phyloP scores from a whole-genome alignment of 805 yeast species.

The Candida boidinii region DNA sequence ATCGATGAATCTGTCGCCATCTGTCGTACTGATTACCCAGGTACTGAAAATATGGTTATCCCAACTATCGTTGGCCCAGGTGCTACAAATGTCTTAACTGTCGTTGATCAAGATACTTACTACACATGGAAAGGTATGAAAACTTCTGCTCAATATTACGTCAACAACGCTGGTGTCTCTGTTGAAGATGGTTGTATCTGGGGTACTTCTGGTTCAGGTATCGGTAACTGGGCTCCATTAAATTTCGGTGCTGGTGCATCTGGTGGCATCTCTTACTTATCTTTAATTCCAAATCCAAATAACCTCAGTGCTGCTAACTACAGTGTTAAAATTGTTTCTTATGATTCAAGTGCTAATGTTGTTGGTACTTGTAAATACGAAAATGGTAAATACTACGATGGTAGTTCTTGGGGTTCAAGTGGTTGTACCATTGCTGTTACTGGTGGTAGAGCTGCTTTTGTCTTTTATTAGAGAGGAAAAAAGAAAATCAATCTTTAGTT shows the following conservation, averaged over 20 bases:
- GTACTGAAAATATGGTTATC: constrained; percentile 72
- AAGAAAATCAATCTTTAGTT: not conserved
- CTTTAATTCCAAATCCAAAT: constrained; percentile 74
- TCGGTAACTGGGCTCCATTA: constrained; percentile 78
- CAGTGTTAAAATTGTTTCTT: constrained; percentile 72
- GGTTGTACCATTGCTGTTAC: constrained; percentile 95
- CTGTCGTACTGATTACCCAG: constrained; percentile 77
- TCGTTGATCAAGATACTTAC: constrained; percentile 52
- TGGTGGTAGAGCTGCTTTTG: constrained; percentile 76
- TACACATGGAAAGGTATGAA: constrained; percentile 53
- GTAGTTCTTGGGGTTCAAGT: constrained; percentile 59
- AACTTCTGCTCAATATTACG: constrained; percentile 70
- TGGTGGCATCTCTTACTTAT: constrained; percentile 53
- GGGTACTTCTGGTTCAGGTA: constrained; percentile 50
- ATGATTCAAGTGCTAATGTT: constrained; percentile 50
- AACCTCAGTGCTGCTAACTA: constrained; percentile 49
- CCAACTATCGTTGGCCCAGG: constrained; percentile 60
- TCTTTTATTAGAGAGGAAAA: constrained; percentile 40
- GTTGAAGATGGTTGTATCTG: constrained; percentile 64
- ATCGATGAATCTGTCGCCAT: constrained; percentile 47
- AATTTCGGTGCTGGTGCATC: constrained; percentile 70
- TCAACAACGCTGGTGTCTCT: constrained; percentile 68
- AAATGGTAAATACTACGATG: constrained; percentile 68
- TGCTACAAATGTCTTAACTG: constrained; percentile 41
- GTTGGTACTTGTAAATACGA: constrained; percentile 75